phyloP scores from a whole-genome alignment of 1,139 yeast genomes.

The Scheffersomyces titani region DNA sequence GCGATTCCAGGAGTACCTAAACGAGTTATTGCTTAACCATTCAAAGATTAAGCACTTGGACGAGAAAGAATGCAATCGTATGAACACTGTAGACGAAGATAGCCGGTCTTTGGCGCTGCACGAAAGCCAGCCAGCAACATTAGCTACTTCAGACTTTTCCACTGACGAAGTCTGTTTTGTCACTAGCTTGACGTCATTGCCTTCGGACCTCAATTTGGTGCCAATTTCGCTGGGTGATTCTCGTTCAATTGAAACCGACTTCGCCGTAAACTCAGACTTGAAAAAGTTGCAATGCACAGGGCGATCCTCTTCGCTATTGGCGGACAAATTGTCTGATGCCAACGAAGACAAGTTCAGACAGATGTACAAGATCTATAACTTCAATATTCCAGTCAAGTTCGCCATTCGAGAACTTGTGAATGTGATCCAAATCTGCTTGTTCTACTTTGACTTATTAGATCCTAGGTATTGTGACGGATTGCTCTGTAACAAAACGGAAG shows the following conservation, averaged over 20 bases:
- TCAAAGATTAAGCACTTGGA: slow-evolving; percentile 49
- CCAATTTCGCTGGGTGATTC: slow-evolving; percentile 69
- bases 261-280: slow-evolving; percentile 73
- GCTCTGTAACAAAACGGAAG: slow-evolving; percentile 73
- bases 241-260: slow-evolving; percentile 52
- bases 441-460: slow-evolving; percentile 73
- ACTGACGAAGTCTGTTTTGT: slow-evolving; percentile 58
- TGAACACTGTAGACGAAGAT: slow-evolving; percentile 3
- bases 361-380: slow-evolving; percentile 57
- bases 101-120: slow-evolving; percentile 1
- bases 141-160: not conserved
- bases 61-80: slow-evolving; percentile 6
- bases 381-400: slow-evolving; percentile 54
- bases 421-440: slow-evolving; percentile 71
- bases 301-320: slow-evolving; percentile 69
- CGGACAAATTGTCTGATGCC: slow-evolving; percentile 68
- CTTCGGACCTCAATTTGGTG: slow-evolving; percentile 70
- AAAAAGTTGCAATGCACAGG: slow-evolving; percentile 83
- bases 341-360: slow-evolving; percentile 82
- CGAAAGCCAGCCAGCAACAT: slow-evolving; percentile 1
- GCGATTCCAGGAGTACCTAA: slow-evolving; percentile 59
- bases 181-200: slow-evolving; percentile 77
- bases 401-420: slow-evolving; percentile 77
- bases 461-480: slow-evolving; percentile 81
- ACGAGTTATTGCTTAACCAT: slow-evolving; percentile 61